Evolutionary conservation across 495 filamentous ascomycete genomes (phyloP), one percentile per base, ranked within the genome.

Genomic region (Talaromyces trachyspermus): DNA sequence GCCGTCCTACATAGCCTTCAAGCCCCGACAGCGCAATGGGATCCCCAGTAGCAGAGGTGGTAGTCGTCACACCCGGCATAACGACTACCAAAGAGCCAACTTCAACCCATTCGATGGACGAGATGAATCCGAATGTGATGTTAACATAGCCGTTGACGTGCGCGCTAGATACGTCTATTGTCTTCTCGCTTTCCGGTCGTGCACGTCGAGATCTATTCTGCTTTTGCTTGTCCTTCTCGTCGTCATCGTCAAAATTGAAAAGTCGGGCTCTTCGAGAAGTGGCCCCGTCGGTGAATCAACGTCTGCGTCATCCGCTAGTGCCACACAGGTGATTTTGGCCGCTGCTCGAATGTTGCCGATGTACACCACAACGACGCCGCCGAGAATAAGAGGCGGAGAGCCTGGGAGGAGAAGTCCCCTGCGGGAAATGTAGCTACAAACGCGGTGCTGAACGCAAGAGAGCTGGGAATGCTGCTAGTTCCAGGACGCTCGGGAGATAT

Each of bases 41-140:
- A 4, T 63, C 54, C 27, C 61, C 54, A 8, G 52, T 60, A 18
- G 63, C 61, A 40, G 66, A 55, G 4, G 59, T 53, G 4, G 60
- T 54, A 42, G 65, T 60, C 3, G 68, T 66, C 4, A 64, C 74
- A 3, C 80, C 79, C 1, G 83, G 84, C 76, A 88, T 81, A 5
- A 97, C 71, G 44, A 98, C 66, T 18, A 96, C 83, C 48, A 78
- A 79, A 12, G 82, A 83, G 2, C 83, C 91, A 9, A 86, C 53
- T 62, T 95, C 86, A 32, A 96, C 70, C 85, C 88, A 97, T 59
- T 96, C 90, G 22, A 83, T 76, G 36, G 78, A 83, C 5, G 79
- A 79, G 10, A 86, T 65, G 46, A 98, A 79, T 33, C 84, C 80
- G 51, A 95, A 83, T 0, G 78, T 80, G 27, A 95, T 84, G 52